Conservation (phyloP, 495 filamentous ascomycete species). For the Podospora bellae-mahoneyi region DNA sequence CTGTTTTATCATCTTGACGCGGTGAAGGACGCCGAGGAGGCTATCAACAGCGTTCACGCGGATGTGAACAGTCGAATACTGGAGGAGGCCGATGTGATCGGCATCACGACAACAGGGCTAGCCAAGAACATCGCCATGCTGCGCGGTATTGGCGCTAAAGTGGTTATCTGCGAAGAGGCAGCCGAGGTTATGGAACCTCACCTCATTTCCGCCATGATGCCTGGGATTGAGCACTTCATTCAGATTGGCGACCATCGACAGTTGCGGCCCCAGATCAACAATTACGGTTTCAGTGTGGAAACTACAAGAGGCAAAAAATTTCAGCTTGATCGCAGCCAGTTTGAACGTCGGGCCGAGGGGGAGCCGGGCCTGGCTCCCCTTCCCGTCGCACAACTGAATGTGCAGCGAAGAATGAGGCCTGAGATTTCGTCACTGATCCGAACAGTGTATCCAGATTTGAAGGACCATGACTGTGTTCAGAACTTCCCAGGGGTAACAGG, state of each 20-base stretch:
- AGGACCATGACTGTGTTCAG: conserved; percentile 53
- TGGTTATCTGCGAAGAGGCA: conserved; percentile 74
- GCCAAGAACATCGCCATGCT: conserved; percentile 63
- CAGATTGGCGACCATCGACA: conserved; percentile 77
- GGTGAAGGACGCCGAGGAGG: not conserved
- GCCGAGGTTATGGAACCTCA: conserved; percentile 75
- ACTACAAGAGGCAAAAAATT: conserved; percentile 18
- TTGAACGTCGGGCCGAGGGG: conserved; percentile 30
- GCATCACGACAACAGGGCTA: conserved; percentile 71
- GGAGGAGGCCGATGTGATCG: conserved; percentile 59
- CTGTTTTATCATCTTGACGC: not conserved
- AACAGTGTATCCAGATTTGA: conserved; percentile 60
- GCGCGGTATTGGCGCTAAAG: conserved; percentile 58
- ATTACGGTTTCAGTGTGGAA: conserved; percentile 30
- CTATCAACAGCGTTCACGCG: conserved; percentile 28
- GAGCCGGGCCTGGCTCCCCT: conserved; percentile 21
- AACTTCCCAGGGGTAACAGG: conserved; percentile 60
- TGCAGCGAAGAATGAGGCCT: conserved; percentile 62
- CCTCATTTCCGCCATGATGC: conserved; percentile 63
- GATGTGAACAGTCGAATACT: conserved; percentile 56
- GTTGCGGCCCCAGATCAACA: conserved; percentile 54
- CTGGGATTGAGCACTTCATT: conserved; percentile 67
- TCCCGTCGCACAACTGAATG: conserved; percentile 44
- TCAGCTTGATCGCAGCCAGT: conserved; percentile 30
- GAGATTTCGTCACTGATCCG: conserved; percentile 61